These are phyloP conservation scores for Penstemon barbatus DNA, from an alignment of 257 asterid species.

Conservation along the genomic window DNA sequence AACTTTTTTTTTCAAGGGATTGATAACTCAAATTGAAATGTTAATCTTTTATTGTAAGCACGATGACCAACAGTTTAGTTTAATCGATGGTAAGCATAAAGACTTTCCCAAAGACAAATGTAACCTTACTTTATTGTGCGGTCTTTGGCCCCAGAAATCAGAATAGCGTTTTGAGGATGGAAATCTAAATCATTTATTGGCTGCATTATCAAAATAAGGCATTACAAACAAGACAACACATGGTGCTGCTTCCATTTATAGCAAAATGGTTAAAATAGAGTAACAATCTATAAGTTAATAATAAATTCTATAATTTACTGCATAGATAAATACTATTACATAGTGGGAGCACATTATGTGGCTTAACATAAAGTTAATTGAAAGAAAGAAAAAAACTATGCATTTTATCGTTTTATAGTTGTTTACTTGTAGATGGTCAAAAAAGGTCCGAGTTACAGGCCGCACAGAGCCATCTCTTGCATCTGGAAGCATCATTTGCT, in stretches of 20 bases:
- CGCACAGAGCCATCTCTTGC: slow-evolving; percentile 65
- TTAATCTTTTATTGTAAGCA: slow-evolving; percentile 4
- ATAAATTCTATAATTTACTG: slow-evolving; percentile 12
- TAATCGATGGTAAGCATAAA: slow-evolving; percentile 17
- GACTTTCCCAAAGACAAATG: slow-evolving; percentile 27
- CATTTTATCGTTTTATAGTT: slow-evolving; percentile 7
- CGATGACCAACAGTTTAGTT: slow-evolving; percentile 20
- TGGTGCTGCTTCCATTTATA: slow-evolving; percentile 17
- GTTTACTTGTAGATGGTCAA: slow-evolving; percentile 73
- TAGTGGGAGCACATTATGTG: slow-evolving; percentile 17
- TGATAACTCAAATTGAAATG: slow-evolving; percentile 11
- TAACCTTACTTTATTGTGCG: slow-evolving; percentile 77
- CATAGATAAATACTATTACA: slow-evolving; percentile 10
- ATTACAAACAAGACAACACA: slow-evolving; percentile 28
- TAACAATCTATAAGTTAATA: neutral
- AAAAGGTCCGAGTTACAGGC: slow-evolving; percentile 70
- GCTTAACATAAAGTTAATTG: neutral
- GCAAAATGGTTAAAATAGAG: slow-evolving; percentile 11
- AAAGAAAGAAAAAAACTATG: neutral
- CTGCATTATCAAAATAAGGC: slow-evolving; percentile 49
- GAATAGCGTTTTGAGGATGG: slow-evolving; percentile 79
- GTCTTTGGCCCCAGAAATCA: slow-evolving; percentile 87
- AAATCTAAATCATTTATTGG: slow-evolving; percentile 88
- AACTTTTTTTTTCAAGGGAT: neutral
- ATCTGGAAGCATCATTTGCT: slow-evolving; percentile 80